These are phyloP conservation scores for Lentinus tigrinus DNA, from an alignment of 768 basidiomycete genomes.

Conservation along the genomic window DNA sequence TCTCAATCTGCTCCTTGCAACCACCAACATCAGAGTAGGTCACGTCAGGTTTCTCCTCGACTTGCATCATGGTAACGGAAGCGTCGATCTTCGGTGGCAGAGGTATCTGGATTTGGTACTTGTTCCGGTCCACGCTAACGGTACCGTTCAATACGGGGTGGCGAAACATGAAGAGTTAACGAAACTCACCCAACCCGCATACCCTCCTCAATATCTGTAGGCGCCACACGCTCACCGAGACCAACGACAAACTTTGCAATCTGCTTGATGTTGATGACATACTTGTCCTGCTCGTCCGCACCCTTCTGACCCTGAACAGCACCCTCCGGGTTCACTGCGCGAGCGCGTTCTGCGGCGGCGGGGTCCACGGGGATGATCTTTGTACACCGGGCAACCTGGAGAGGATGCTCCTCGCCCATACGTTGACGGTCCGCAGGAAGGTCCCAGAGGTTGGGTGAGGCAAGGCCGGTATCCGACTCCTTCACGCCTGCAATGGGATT, in stretches of 20 bases:
- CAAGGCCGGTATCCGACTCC: constrained; percentile 97
- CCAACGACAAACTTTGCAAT: constrained; percentile 99
- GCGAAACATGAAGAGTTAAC: neutral
- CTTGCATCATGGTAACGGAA: constrained; percentile 99
- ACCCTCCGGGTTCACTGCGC: constrained; percentile 74
- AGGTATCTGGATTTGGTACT: constrained; percentile 99
- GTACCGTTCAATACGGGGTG: neutral
- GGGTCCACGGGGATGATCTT: constrained; percentile 91
- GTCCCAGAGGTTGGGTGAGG: constrained; percentile 97
- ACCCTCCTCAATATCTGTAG: constrained; percentile 99
- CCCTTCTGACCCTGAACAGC: constrained; percentile 88
- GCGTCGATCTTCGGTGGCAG: constrained; percentile 98
- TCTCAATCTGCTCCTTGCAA: constrained; percentile 99
- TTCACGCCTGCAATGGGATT: constrained; percentile 68
- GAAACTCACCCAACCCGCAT: constrained; percentile 94
- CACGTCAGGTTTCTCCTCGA: constrained; percentile 97
- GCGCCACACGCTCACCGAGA: constrained; percentile 92
- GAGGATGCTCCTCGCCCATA: constrained; percentile 88
- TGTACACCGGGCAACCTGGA: constrained; percentile 97
- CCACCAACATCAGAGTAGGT: constrained; percentile 98
- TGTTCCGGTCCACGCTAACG: constrained; percentile 84
- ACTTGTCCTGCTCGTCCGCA: constrained; percentile 98
- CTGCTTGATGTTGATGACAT: constrained; percentile 99
- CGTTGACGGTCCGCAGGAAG: constrained; percentile 88
- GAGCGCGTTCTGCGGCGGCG: constrained; percentile 73